These are phyloP conservation scores for Hypoxylon sp. DNA, from an alignment of 2,329 filamentous ascomycete genomes.

Conservation along the genomic window DNA sequence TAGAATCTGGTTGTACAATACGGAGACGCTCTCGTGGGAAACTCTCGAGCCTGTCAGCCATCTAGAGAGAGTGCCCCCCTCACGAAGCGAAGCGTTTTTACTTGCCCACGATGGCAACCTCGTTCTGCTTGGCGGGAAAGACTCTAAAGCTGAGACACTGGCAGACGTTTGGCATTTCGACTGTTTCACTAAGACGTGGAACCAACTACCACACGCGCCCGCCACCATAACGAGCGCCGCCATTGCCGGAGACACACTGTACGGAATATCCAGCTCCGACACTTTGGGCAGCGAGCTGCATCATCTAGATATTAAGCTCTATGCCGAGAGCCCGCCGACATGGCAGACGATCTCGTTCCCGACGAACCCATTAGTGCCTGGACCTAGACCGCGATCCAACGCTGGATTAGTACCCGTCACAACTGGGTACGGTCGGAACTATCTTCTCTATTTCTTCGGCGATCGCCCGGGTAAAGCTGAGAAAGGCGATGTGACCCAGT, in stretches of 20 bases:
- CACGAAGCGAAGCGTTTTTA: constrained; percentile 52
- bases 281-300: constrained; percentile 53
- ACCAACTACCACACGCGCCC: constrained; percentile 60
- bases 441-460: constrained; percentile 65
- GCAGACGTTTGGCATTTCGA: constrained; percentile 66
- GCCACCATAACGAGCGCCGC: constrained; percentile 56
- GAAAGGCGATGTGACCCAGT: constrained; percentile 45
- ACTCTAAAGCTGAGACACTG: constrained; percentile 45
- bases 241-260: constrained; percentile 60
- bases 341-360: constrained; percentile 57
- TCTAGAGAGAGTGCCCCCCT: constrained; percentile 49
- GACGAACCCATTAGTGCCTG: constrained; percentile 54
- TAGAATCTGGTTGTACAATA: constrained; percentile 56
- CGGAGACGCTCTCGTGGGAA: constrained; percentile 53
- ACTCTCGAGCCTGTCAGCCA: constrained; percentile 50
- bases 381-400: constrained; percentile 58
- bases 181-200: constrained; percentile 62
- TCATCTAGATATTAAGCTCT: constrained; percentile 52
- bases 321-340: constrained; percentile 50
- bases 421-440: constrained; percentile 65
- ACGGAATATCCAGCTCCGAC: constrained; percentile 58
- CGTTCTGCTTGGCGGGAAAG: constrained; percentile 62
- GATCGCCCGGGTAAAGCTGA: constrained; percentile 46
- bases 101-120: constrained; percentile 60
- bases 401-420: constrained; percentile 61